These are phyloP conservation scores for Brassica hybrid DNA, from an alignment of 441 rosid species.

Conservation along the genomic window DNA sequence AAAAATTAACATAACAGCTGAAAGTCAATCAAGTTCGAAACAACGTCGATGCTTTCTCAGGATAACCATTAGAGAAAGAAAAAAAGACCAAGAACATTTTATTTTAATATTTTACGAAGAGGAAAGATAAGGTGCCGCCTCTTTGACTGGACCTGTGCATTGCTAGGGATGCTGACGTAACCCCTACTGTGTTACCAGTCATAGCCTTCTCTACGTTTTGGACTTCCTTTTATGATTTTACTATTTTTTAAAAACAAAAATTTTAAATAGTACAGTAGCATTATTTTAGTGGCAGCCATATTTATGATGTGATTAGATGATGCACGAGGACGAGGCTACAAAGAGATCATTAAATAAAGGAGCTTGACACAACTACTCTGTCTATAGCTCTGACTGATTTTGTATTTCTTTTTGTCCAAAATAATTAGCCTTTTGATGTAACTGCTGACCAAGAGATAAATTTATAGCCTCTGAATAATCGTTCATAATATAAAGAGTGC, in stretches of 20 bases:
- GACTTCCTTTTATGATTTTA: slow-evolving; percentile 6
- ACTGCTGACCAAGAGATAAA: neutral
- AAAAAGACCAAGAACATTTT: neutral
- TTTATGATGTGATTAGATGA: slow-evolving; percentile 37
- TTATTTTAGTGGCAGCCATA: slow-evolving; percentile 17
- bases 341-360: slow-evolving; percentile 40
- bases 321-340: slow-evolving; percentile 44
- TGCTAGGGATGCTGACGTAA: slow-evolving; percentile 33
- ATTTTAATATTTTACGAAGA: slow-evolving; percentile 3
- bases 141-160: slow-evolving; percentile 39
- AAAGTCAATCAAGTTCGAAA: neutral
- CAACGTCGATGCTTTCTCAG: neutral
- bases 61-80: neutral
- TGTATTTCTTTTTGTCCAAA: slow-evolving; percentile 39
- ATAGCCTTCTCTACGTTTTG: slow-evolving; percentile 10
- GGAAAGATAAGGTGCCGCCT: slow-evolving; percentile 38
- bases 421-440: slow-evolving; percentile 23
- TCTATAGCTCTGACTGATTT: slow-evolving; percentile 37
- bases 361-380: slow-evolving; percentile 38
- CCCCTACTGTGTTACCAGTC: slow-evolving; percentile 17
- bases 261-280: neutral
- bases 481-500: too few relatives aligned
- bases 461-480: neutral
- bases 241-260: neutral
- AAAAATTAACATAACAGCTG: neutral